Conservation (phyloP, 2,329 filamentous ascomycete species). For the Penicillium griseofulvum region DNA sequence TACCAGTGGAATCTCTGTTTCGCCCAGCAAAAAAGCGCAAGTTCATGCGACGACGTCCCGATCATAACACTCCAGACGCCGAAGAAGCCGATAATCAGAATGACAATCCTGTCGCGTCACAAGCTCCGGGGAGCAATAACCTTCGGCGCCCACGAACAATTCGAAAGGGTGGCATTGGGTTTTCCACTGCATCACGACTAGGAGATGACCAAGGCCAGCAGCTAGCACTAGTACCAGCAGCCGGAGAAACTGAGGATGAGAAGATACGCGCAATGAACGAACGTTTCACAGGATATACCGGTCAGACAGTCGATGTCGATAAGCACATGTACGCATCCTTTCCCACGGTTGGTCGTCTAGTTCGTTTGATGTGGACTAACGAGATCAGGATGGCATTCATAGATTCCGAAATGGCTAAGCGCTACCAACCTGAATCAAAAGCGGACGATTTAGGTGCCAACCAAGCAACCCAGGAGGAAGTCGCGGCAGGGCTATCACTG, state of each 20-base stretch:
- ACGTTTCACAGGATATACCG: slow-evolving; percentile 59
- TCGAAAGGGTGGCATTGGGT: slow-evolving; percentile 48
- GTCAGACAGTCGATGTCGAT: slow-evolving; percentile 57
- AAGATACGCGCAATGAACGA: slow-evolving; percentile 44
- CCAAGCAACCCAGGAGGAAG: slow-evolving; percentile 7
- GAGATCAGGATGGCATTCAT: slow-evolving; percentile 64
- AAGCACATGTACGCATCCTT: slow-evolving; percentile 60
- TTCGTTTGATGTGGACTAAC: slow-evolving; percentile 50
- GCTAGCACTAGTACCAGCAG: slow-evolving; percentile 22
- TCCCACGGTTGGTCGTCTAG: slow-evolving; percentile 1
- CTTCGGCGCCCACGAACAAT: slow-evolving; percentile 35
- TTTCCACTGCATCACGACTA: slow-evolving; percentile 37
- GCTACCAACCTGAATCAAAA: slow-evolving; percentile 31
- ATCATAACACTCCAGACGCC: slow-evolving; percentile 10
- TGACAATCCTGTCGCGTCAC: slow-evolving; percentile 9
- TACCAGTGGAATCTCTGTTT: slow-evolving; percentile 39
- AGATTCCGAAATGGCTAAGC: slow-evolving; percentile 64
- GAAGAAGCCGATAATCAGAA: slow-evolving; percentile 21
- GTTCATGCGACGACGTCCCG: slow-evolving; percentile 47
- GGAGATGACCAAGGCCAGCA: slow-evolving; percentile 21
- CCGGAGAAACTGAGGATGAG: slow-evolving; percentile 36
- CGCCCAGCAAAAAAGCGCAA: slow-evolving; percentile 52
- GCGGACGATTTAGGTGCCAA: slow-evolving; percentile 15
- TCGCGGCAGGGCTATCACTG: slow-evolving; percentile 14
- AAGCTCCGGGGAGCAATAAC: not conserved